Evolutionary conservation across 2,329 filamentous ascomycete genomes (phyloP), one percentile per base, ranked within the genome.

Genomic region (Rhinocladiella similis): DNA sequence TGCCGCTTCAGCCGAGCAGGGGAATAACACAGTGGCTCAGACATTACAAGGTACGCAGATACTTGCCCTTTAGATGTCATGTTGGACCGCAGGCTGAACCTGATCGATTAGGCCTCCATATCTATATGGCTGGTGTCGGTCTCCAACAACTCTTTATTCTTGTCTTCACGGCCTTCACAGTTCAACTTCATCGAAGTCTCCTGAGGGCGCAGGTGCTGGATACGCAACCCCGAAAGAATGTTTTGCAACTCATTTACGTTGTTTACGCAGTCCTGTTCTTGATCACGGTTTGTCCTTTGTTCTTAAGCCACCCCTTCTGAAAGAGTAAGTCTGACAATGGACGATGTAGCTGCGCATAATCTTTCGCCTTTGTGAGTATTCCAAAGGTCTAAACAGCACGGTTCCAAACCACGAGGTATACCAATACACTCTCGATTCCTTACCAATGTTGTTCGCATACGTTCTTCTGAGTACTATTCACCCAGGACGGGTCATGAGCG

Each of bases 331-430:
- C 45, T 47, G 29, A 47, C 27, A 14, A 7, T 33, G 16, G 12
- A 12, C 5, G 20, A 13, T 18, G 13, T 29, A 49, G 47, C 25
- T 49, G 16, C 77, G 83, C 20, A 84, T 82, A 47, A 75, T 85
- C 53, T 86, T 77, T 64, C 78, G 83, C 6, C 74, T 80, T 0
- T 74, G 82, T 12, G 82, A 85, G 68, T 84, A 82, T 69, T 84
- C 84, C 60, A 75, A 73, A 50, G 65, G 79, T 14, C 71, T 77
- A 0, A 61, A 67, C 20, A 67, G 78, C 9, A 70, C 78, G 27
- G 68, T 72, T 19, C 71, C 71, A 4, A 71, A 69, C n/a, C 57
- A 67, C 36, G 69, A 72, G 18, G 63, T 72, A 2, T 68, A 67
- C 1, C 70, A 77, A 52, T 73, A 76, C 22, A 64, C 61, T n/a